Evolutionary conservation across 139 green algal species (phyloP).

Genomic region (Chlorella sp.): DNA sequence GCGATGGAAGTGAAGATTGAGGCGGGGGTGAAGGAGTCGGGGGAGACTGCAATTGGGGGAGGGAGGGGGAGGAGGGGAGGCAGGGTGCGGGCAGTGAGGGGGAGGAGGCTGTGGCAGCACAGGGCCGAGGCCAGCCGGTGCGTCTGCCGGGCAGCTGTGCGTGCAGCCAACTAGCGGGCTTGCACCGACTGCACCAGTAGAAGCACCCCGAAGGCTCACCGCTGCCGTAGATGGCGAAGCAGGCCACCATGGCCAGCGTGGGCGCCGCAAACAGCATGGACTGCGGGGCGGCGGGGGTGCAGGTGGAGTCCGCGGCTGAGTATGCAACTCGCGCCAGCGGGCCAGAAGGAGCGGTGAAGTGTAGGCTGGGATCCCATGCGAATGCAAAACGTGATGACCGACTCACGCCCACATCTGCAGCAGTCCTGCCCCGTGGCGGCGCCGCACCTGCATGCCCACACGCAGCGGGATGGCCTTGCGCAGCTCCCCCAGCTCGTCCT

Average conservation of each 20-base stretch:
- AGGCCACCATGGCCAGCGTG: constrained; percentile 78
- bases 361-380: too few species aligned
- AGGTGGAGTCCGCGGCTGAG: too few species aligned
- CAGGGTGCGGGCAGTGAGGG: neutral
- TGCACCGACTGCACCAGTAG: neutral
- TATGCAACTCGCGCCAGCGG: too few species aligned
- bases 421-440: too few species aligned
- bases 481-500: constrained; percentile 69
- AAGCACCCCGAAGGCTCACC: neutral
- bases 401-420: too few species aligned
- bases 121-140: neutral
- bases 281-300: too few species aligned
- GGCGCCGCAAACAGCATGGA: constrained; percentile 82
- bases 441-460: constrained; percentile 65
- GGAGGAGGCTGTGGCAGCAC: neutral
- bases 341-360: too few species aligned
- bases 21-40: constrained; percentile 60
- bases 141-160: neutral
- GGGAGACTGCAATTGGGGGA: constrained; percentile 12
- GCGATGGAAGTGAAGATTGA: constrained; percentile 89
- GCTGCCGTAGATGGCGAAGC: constrained; percentile 78
- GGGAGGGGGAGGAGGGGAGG: neutral
- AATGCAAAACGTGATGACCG: too few species aligned
- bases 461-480: constrained; percentile 57
- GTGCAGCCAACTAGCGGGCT: too few species aligned